Base-by-base conservation (phyloP, 2,329 filamentous ascomycete species). In the Domatiomyces catenatus region DNA sequence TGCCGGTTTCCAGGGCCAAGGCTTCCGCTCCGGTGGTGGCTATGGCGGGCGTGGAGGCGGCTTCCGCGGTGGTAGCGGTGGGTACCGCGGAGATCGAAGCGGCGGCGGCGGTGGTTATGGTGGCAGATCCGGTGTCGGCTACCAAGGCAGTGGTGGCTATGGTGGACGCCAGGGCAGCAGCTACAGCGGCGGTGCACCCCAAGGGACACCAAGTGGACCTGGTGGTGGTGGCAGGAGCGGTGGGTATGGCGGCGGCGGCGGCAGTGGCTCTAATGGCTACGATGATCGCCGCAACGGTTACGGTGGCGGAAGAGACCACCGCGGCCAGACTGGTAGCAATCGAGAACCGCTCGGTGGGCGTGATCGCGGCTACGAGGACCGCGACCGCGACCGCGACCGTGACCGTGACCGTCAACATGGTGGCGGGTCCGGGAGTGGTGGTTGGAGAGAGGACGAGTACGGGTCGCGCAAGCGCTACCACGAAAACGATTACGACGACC, bases 401-500 rank as follows among this genome's bases (percentile, higher is more conserved):
- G 62, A 63, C 52, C 54, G 61, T 46, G 62, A 71, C 51, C 22
- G 22, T 24, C 22, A 24, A 24, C 67, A 69, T 54, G 67, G 68
- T 50, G 61, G 71, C 42, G 64, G 68, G 48, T 62, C 66, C 32
- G 64, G 57, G 54, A 66, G 69, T 53, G 66, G 69, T 53, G 69
- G 71, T 46, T 65, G 64, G 51, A 67, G 70, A 56, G 70, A 74
- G 47, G 73, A 78, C 58, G 75, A 74, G 52, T 67, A 76, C 48
- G 71, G 75, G 52, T 70, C 67, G 68, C 78, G 64, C 77, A 85
- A 73, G 62, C 79, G 82, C 64, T 75, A 80, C 48, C 87, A 84
- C 67, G 88, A 93, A 48, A 84, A 83, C 63, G 81, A 81, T 64
- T 83, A 89, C 69, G 87, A 94, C 63, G 89, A 94, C 67, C 72